Percentiles rank a stretch among this genome's conserved stretches.
These are phyloP conservation scores for Aspergillus conjunctus DNA, from an alignment of 495 filamentous ascomycete genomes.

Conservation along the genomic window DNA sequence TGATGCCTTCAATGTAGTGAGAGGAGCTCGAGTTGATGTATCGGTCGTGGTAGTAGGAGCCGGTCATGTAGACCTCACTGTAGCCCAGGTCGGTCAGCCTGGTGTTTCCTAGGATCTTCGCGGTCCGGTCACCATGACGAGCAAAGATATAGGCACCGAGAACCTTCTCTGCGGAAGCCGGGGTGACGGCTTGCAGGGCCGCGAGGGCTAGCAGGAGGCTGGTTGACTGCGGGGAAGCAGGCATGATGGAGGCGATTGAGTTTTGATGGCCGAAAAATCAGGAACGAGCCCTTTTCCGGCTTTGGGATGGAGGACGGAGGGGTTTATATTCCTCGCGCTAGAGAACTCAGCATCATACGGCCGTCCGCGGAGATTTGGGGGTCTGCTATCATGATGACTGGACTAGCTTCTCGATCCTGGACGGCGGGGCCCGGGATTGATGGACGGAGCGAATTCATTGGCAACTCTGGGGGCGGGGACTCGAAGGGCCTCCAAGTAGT, in stretches of 20 bases:
- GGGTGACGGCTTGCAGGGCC: constrained; percentile 31
- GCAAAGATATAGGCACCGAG: constrained; percentile 65
- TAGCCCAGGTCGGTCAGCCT: constrained; percentile 63
- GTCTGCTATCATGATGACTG: background rate
- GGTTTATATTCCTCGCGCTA: too few species aligned
- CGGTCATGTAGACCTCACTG: constrained; percentile 60
- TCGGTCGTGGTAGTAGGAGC: constrained; percentile 62
- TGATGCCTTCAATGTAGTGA: constrained; percentile 59
- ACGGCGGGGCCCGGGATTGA: background rate
- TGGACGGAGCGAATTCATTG: background rate
- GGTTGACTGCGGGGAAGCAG: constrained; percentile 31
- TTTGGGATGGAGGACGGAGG: too few species aligned
- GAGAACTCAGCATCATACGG: background rate
- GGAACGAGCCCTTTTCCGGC: too few species aligned
- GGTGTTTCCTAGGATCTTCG: constrained; percentile 55
- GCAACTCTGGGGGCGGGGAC: background rate
- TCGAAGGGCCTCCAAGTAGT: background rate
- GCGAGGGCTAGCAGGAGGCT: constrained; percentile 35
- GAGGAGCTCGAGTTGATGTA: constrained; percentile 57
- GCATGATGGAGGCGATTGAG: constrained; percentile 27
- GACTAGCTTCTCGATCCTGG: background rate
- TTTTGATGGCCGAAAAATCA: background rate
- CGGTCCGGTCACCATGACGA: constrained; percentile 65
- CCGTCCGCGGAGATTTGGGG: background rate
- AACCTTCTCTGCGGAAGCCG: constrained; percentile 59